These are phyloP conservation scores for Phytophthora brassicae DNA, from an alignment of 352 stramenopile genomes.

Conservation along the genomic window DNA sequence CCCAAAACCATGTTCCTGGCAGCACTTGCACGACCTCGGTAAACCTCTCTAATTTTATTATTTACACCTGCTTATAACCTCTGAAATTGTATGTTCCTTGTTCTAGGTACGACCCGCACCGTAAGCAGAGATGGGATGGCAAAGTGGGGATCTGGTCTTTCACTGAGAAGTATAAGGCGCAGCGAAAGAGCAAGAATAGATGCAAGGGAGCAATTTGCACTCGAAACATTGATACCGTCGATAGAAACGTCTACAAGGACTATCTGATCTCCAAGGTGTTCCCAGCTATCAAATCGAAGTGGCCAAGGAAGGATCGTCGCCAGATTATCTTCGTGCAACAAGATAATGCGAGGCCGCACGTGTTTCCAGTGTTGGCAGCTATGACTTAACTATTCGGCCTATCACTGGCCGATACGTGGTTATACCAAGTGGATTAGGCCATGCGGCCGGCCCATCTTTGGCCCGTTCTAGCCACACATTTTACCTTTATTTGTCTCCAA, in stretches of 20 bases:
- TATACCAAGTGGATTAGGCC: no score
- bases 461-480: no score
- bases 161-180: neutral
- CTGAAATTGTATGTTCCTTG: no score
- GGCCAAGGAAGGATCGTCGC: conserved; percentile 5
- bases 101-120: neutral
- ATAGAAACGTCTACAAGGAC: conserved; percentile 7
- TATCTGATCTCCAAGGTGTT: conserved; percentile 23
- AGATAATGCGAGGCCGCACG: conserved; percentile 32
- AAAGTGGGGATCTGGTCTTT: neutral
- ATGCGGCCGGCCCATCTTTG: no score
- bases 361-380: neutral
- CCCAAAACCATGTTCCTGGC: no score
- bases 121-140: neutral
- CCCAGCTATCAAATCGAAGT: conserved; percentile 28
- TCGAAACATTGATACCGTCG: neutral
- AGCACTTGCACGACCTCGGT: neutral
- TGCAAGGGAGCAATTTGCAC: neutral
- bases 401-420: no score
- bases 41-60: neutral
- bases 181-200: neutral
- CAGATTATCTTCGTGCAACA: conserved; percentile 25
- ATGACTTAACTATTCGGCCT: no score
- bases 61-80: neutral
- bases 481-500: no score